These are phyloP conservation scores for Blastomyces parvus DNA, from an alignment of 2,329 filamentous ascomycete genomes.

Conservation along the genomic window DNA sequence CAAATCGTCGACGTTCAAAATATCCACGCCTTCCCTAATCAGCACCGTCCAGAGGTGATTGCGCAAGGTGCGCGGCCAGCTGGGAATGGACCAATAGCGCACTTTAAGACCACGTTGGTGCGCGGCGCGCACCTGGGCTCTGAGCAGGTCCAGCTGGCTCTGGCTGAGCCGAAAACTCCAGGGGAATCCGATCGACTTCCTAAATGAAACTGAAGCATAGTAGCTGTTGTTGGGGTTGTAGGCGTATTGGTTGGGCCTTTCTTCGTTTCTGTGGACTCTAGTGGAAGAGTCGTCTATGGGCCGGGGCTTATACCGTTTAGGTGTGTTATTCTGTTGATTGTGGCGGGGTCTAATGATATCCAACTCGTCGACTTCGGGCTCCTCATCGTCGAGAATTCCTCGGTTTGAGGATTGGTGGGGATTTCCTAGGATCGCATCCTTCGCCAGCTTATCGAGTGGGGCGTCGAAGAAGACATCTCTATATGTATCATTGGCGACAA, in stretches of 20 bases:
- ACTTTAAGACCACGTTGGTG: conserved; percentile 45
- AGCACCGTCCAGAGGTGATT: conserved; percentile 48
- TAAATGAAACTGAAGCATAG: conserved; percentile 49
- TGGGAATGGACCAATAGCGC: conserved; percentile 49
- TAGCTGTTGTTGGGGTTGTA: conserved; percentile 46
- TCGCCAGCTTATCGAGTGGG: conserved; percentile 32
- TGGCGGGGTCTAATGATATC: not conserved
- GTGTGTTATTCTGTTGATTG: no score
- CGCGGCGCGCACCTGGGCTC: conserved; percentile 45
- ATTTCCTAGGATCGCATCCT: conserved; percentile 20
- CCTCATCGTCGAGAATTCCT: not conserved
- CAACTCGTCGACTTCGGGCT: not conserved
- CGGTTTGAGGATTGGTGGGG: not conserved
- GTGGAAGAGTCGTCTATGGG: not conserved
- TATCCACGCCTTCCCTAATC: conserved; percentile 46
- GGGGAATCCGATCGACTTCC: conserved; percentile 38
- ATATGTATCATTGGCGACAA: conserved; percentile 40
- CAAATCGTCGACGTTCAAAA: conserved; percentile 51
- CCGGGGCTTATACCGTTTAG: not conserved
- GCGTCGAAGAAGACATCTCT: conserved; percentile 50
- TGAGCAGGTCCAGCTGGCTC: conserved; percentile 39
- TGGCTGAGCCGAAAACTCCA: conserved; percentile 43
- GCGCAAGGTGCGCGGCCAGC: conserved; percentile 45
- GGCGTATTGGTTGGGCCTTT: conserved; percentile 11
- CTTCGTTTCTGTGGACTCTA: not conserved